Conservation (phyloP, 768 basidiomycete species). For the Nidularia pulvinata region DNA sequence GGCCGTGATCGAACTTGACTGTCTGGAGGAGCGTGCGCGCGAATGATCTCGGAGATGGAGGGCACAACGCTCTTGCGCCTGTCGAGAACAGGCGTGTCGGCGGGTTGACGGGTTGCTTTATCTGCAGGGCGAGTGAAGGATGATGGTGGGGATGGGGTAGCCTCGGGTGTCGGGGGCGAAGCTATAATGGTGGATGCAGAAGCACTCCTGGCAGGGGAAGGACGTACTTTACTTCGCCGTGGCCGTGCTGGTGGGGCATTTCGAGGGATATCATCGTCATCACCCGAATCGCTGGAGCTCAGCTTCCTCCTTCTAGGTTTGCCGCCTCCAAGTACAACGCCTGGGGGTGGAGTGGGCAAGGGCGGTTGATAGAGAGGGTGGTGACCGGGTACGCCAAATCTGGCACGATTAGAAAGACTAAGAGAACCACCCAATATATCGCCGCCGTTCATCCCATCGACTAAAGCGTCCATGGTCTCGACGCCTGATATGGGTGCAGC, state of each 20-base stretch:
- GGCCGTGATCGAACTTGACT: conserved; percentile 48
- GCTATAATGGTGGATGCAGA: conserved; percentile 17
- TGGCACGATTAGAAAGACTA: conserved; percentile 43
- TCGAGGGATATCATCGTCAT: conserved; percentile 45
- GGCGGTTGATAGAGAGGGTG: conserved; percentile 85
- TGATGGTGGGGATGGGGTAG: conserved; percentile 7
- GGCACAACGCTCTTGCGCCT: conserved; percentile 57
- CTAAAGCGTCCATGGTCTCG: conserved; percentile 86
- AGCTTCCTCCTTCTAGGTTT: conserved; percentile 33
- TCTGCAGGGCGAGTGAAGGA: background rate
- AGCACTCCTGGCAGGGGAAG: conserved; percentile 22
- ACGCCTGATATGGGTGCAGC: conserved; percentile 79
- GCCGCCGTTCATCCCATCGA: conserved; percentile 86
- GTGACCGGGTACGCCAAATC: conserved; percentile 57
- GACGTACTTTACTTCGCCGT: conserved; percentile 27
- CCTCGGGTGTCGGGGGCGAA: background rate
- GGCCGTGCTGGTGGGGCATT: conserved; percentile 20
- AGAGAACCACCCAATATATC: conserved; percentile 46
- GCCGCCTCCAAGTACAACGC: conserved; percentile 62
- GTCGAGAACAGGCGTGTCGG: conserved; percentile 20
- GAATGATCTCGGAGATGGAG: conserved; percentile 89
- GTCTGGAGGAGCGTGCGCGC: conserved; percentile 68
- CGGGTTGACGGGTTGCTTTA: background rate
- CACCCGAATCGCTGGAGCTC: conserved; percentile 48
- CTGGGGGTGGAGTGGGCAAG: conserved; percentile 81